phyloP scores from a whole-genome alignment of 164 flowering plant genomes.

The Taxillus chinensis region DNA sequence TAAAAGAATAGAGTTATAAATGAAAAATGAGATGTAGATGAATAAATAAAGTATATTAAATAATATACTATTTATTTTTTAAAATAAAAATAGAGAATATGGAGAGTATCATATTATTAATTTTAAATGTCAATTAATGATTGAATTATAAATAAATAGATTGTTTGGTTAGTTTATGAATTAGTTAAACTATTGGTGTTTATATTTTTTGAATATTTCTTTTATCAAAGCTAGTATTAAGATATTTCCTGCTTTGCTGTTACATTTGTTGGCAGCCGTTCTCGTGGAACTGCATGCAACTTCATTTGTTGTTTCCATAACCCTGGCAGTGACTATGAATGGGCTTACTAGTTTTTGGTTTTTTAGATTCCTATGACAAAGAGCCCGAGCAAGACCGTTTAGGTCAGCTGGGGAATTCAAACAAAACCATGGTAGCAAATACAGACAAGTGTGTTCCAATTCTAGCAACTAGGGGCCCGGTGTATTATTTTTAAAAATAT shows the following conservation, averaged over 20 bases:
- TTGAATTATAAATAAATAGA: too few species aligned
- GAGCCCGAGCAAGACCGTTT: constrained; percentile 18
- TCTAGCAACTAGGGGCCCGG: neutral
- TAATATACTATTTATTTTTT: too few species aligned
- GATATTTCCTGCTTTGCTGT: too few species aligned
- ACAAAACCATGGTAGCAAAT: constrained; percentile 12
- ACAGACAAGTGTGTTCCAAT: constrained; percentile 21
- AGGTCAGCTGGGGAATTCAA: constrained; percentile 13
- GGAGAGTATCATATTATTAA: neutral
- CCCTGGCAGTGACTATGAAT: constrained; percentile 97
- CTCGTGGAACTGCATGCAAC: constrained; percentile 86
- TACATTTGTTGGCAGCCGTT: constrained; percentile 44
- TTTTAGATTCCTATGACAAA: constrained; percentile 29
- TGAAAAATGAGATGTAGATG: too few species aligned
- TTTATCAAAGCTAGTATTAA: too few species aligned
- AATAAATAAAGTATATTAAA: too few species aligned
- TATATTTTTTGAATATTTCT: too few species aligned
- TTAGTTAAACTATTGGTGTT: neutral
- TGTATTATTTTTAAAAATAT: too few species aligned
- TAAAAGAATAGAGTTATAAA: too few species aligned
- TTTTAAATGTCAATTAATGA: too few species aligned
- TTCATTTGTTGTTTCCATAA: constrained; percentile 91
- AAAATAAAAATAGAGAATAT: neutral
- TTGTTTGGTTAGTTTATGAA: neutral
- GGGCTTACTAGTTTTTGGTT: constrained; percentile 97